Evolutionary conservation across 2,329 filamentous ascomycete species (phyloP).

Genomic region (Xylariomycetidae sp.): DNA sequence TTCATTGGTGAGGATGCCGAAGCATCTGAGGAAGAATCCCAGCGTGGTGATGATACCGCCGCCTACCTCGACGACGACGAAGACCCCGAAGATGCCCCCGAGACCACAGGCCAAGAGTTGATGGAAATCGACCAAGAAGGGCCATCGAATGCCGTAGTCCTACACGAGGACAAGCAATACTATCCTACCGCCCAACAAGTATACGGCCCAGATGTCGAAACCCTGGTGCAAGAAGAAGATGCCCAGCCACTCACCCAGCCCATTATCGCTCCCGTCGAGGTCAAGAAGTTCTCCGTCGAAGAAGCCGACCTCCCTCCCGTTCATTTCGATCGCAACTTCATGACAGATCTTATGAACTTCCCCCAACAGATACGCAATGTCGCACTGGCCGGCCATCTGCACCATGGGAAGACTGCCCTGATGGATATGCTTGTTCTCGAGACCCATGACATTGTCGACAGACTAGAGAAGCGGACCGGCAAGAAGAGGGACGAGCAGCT

Average conservation of each 20-base stretch:
- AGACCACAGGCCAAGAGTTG: constrained; percentile 69
- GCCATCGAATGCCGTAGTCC: constrained; percentile 91
- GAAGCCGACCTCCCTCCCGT: constrained; percentile 87
- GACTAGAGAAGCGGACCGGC: constrained; percentile 75
- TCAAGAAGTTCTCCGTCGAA: constrained; percentile 94
- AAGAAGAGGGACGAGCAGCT: constrained; percentile 83
- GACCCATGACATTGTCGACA: constrained; percentile 81
- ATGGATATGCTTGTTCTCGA: constrained; percentile 98
- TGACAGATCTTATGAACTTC: constrained; percentile 94
- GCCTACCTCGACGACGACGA: constrained; percentile 87
- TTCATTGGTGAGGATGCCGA: constrained; percentile 89
- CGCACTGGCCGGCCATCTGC: constrained; percentile 85
- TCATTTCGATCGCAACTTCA: constrained; percentile 82
- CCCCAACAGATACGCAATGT: constrained; percentile 93
- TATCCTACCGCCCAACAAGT: constrained; percentile 97
- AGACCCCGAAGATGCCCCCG: constrained; percentile 60
- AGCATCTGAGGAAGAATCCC: constrained; percentile 82
- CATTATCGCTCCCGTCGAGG: constrained; percentile 86
- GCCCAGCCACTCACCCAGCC: constrained; percentile 87
- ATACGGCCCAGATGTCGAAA: constrained; percentile 92
- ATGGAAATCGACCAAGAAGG: constrained; percentile 93
- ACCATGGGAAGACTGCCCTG: constrained; percentile 96
- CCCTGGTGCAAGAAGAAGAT: constrained; percentile 94
- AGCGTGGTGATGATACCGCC: constrained; percentile 67
- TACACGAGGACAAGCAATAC: constrained; percentile 99